Conservation (phyloP, 441 rosid genomes). For the Melastoma candidum region DNA sequence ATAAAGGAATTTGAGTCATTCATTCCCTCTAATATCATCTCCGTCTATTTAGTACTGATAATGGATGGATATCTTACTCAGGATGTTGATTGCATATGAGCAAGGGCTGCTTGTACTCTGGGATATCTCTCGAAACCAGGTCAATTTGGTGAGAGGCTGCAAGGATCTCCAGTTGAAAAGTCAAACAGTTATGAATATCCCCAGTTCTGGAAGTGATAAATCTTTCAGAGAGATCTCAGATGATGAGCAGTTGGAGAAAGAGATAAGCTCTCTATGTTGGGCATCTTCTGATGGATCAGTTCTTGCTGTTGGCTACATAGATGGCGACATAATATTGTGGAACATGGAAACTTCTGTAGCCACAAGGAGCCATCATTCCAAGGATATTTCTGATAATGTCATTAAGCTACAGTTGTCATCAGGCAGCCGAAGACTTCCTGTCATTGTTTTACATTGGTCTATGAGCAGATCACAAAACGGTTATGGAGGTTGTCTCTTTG, state of each 20-base stretch:
- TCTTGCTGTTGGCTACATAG: slow-evolving; percentile 63
- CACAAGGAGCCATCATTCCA: slow-evolving; percentile 26
- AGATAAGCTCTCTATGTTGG: slow-evolving; percentile 66
- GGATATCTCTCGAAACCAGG: slow-evolving; percentile 54
- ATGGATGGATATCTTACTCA: slow-evolving; percentile 19
- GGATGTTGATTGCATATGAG: slow-evolving; percentile 54
- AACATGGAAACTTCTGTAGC: slow-evolving; percentile 20
- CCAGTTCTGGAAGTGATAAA: slow-evolving; percentile 23
- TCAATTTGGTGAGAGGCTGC: slow-evolving; percentile 35
- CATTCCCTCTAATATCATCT: neutral
- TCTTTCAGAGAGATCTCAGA: slow-evolving; percentile 22
- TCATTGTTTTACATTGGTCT: slow-evolving; percentile 47
- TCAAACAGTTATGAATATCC: slow-evolving; percentile 22
- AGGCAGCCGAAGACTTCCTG: slow-evolving; percentile 48
- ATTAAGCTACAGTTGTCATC: slow-evolving; percentile 52
- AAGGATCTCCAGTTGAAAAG: slow-evolving; percentile 42
- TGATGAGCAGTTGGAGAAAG: slow-evolving; percentile 41
- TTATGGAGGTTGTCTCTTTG: slow-evolving; percentile 42
- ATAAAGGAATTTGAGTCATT: too few relatives aligned
- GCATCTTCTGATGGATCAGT: slow-evolving; percentile 54
- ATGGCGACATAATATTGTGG: slow-evolving; percentile 64
- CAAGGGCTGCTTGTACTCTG: slow-evolving; percentile 55
- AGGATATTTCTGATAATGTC: slow-evolving; percentile 31
- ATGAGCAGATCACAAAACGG: slow-evolving; percentile 26
- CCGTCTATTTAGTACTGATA: neutral